Base-by-base conservation (phyloP, 2,329 filamentous ascomycete species). In the Penicillium nordicum region DNA sequence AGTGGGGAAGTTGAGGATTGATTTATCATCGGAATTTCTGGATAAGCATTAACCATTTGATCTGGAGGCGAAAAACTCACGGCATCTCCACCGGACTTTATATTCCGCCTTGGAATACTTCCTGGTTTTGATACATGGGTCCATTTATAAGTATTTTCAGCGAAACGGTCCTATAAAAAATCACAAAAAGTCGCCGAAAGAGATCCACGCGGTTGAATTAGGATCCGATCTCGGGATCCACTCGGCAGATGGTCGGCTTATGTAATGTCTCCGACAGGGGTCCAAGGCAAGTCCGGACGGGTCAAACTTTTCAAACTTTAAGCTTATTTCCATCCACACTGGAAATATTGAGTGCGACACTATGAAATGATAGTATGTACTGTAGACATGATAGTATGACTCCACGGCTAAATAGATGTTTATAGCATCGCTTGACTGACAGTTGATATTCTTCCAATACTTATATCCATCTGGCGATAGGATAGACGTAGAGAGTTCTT, bases 21-120 rank as follows among this genome's bases (percentile, higher is more conserved):
- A 51, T 51, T 51, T 44, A 51, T 51, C 49, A 51, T 51, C 49
- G 7, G 12, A 51, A 36, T 11, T 11, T 27, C 36, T 32, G 12
- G n/a, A 29, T 6, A 10, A n/a, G 4, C 3, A 18, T 27, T 34
- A 25, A 32, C 10, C 9, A 34, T 34, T 14, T 32, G 14, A 34
- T 45, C 3, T 32, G 27, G 27, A 42, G 37, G 27, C 36, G 0
- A 44, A n/a, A 5, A 18, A 27, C 18, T 45, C 14, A 16, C 11
- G 23, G n/a, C 18, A 18, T n/a, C 25, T 36, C 29, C 37, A 50
- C 16, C 30, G 29, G 10, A 44, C 4, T 16, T 5, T 10, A 43
- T 2, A 21, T 32, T 5, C 7, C 16, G 14, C 18, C 8, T 7
- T 21, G 4, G 11, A 41, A 11, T 1, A 3, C 23, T n/a, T n/a